These are phyloP conservation scores for Dipteronia sinensis DNA, from an alignment of 345 rosid species.

Conservation along the genomic window DNA sequence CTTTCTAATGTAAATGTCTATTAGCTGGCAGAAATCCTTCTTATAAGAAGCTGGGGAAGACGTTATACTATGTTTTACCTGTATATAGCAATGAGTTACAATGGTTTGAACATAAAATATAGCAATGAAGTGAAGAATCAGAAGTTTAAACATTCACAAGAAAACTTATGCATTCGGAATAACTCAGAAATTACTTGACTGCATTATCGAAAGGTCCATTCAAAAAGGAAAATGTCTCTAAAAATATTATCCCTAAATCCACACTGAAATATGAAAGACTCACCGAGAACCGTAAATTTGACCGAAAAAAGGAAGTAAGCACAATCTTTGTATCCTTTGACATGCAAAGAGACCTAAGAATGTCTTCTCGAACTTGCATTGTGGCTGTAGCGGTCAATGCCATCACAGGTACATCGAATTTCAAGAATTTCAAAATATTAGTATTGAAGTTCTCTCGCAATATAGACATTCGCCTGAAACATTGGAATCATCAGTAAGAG, in stretches of 20 bases:
- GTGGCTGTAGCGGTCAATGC: constrained; percentile 97
- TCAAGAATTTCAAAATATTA: constrained; percentile 54
- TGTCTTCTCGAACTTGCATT: constrained; percentile 66
- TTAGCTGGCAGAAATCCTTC: constrained; percentile 59
- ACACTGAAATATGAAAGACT: constrained; percentile 26
- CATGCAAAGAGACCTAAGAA: constrained; percentile 66
- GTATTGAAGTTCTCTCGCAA: constrained; percentile 69
- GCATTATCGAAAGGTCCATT: background rate
- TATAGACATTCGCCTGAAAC: constrained; percentile 65
- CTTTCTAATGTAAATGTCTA: constrained; percentile 49
- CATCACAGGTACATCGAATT: constrained; percentile 75
- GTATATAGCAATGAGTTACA: constrained; percentile 29
- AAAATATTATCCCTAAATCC: background rate
- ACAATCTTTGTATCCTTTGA: constrained; percentile 72
- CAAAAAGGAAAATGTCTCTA: background rate
- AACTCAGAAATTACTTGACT: background rate
- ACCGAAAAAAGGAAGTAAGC: constrained; percentile 77
- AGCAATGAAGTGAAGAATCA: background rate
- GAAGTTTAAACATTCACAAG: background rate
- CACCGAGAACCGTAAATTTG: constrained; percentile 75
- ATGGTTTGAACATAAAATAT: background rate
- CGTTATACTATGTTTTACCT: constrained; percentile 86
- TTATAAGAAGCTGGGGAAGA: constrained; percentile 58
- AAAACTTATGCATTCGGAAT: background rate
- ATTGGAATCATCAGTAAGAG: constrained; percentile 16